These are phyloP conservation scores for Paramyrothecium roridum DNA, from an alignment of 2,329 filamentous ascomycete genomes.

Conservation along the genomic window DNA sequence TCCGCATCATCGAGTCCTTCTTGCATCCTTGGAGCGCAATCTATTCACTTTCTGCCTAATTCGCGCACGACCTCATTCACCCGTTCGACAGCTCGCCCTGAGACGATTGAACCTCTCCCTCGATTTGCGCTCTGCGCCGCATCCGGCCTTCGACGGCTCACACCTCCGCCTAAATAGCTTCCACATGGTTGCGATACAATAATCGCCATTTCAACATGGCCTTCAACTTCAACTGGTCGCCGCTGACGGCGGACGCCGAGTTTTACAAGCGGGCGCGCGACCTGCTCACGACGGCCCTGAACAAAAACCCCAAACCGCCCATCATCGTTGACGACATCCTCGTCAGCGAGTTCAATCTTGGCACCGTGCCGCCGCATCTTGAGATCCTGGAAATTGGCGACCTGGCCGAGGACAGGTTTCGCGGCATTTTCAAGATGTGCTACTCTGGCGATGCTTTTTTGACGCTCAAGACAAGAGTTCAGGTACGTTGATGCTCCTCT, in stretches of 20 bases:
- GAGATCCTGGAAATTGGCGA: conserved; percentile 98
- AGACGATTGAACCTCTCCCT: background rate
- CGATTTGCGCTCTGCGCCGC: conserved; percentile 9
- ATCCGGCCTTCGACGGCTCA: conserved; percentile 16
- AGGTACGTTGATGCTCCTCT: conserved; percentile 53
- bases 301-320: conserved; percentile 96
- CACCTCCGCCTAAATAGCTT: conserved; percentile 8
- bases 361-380: conserved; percentile 88
- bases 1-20: no score
- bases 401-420: conserved; percentile 91
- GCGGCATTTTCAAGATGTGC: conserved; percentile 99
- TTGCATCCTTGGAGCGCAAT: background rate
- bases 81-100: background rate
- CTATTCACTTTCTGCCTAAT: background rate
- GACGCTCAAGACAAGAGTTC: conserved; percentile 91
- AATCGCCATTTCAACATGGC: conserved; percentile 70
- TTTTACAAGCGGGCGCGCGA: conserved; percentile 90
- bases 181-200: conserved; percentile 30
- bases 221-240: conserved; percentile 99
- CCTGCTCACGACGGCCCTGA: conserved; percentile 89
- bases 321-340: conserved; percentile 99
- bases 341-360: conserved; percentile 95
- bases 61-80: background rate
- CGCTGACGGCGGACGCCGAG: conserved; percentile 88
- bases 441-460: conserved; percentile 94